A percentile compares a stretch with the other conserved stretches of the same genome.
Conservation (phyloP, 306 rosid species). For the Castanea crenata region DNA sequence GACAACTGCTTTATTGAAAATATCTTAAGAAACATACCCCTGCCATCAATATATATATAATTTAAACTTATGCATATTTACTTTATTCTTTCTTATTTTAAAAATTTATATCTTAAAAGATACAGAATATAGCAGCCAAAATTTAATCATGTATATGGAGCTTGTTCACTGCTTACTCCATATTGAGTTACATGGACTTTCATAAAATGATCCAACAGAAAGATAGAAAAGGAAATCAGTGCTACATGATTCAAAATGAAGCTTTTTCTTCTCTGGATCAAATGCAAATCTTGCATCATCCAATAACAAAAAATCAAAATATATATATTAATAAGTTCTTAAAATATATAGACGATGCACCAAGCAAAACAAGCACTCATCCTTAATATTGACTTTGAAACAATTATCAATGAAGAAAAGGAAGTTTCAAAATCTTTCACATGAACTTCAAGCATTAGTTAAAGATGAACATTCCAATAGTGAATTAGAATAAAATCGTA, state of each 20-base stretch:
- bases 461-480: slow-evolving; percentile 67
- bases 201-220: background rate
- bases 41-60: slow-evolving; percentile 37
- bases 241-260: background rate
- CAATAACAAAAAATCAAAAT: background rate
- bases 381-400: background rate
- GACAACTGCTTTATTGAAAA: slow-evolving; percentile 78
- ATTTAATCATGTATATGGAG: too few relatives aligned
- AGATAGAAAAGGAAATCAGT: background rate
- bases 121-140: background rate
- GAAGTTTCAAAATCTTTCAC: background rate
- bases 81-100: background rate
- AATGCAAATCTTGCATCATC: background rate
- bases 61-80: slow-evolving; percentile 6
- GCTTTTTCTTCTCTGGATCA: background rate
- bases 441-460: background rate
- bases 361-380: background rate
- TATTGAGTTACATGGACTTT: background rate
- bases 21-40: slow-evolving; percentile 92
- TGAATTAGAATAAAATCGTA: slow-evolving; percentile 81
- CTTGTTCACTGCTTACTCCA: background rate
- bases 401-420: background rate
- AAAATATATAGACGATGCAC: background rate
- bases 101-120: background rate
- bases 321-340: background rate